These are phyloP conservation scores for Didymella keratinophila DNA, from an alignment of 2,329 filamentous ascomycete genomes.

Conservation along the genomic window DNA sequence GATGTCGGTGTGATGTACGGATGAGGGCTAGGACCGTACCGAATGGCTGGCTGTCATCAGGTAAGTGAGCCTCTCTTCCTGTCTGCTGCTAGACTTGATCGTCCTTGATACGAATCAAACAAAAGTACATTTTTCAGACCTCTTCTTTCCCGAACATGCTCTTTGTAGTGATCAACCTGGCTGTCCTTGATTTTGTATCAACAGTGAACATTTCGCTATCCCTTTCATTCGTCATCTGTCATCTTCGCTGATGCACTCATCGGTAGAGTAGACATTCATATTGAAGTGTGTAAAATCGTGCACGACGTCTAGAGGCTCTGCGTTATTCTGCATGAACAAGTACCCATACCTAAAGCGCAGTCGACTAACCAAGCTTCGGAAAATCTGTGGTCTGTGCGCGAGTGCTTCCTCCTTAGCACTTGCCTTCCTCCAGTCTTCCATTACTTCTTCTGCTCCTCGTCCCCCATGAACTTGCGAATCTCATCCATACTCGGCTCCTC, in stretches of 20 bases:
- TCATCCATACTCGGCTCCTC: neutral
- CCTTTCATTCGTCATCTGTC: no score
- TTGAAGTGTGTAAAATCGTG: no score
- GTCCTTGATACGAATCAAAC: neutral
- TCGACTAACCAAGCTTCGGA: no score
- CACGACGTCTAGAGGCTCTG: no score
- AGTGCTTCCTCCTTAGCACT: no score
- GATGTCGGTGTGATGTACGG: slow-evolving; percentile 19
- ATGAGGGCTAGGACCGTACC: slow-evolving; percentile 24
- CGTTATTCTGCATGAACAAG: no score
- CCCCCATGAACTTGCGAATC: neutral
- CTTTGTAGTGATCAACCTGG: neutral
- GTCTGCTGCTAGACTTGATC: neutral
- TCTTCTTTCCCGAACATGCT: neutral
- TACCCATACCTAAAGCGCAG: no score
- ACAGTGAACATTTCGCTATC: no score
- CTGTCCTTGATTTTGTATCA: no score
- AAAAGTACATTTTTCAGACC: neutral
- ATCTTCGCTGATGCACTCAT: no score
- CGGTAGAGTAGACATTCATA: no score
- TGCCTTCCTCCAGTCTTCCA: neutral
- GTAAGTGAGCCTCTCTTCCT: slow-evolving; percentile 15
- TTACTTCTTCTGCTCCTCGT: neutral
- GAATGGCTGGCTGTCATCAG: slow-evolving; percentile 22
- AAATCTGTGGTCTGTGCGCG: no score